Conservation (phyloP, 306 rosid genomes). For the Pyrus communis region DNA sequence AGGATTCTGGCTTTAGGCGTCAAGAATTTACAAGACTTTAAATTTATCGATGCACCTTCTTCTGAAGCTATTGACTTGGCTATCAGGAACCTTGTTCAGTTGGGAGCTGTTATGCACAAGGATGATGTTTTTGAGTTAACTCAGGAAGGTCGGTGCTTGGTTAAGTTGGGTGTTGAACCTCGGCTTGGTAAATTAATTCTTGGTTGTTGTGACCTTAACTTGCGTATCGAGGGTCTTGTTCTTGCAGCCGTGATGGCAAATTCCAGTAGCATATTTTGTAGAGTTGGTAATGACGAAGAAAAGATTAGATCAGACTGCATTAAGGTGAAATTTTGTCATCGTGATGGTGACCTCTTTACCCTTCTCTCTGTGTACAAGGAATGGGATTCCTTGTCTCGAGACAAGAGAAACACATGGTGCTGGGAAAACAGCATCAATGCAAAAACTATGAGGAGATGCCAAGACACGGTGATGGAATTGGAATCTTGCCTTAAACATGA, state of each 20-base stretch:
- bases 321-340: constrained; percentile 88
- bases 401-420: constrained; percentile 66
- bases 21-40: constrained; percentile 64
- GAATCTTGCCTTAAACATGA: constrained; percentile 71
- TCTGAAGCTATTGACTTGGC: constrained; percentile 81
- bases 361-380: constrained; percentile 82
- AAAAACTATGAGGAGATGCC: constrained; percentile 86
- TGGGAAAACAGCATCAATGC: constrained; percentile 96
- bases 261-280: constrained; percentile 79
- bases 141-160: constrained; percentile 52
- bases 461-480: constrained; percentile 63
- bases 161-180: constrained; percentile 88
- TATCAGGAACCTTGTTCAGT: constrained; percentile 60
- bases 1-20: constrained; percentile 84
- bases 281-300: constrained; percentile 72
- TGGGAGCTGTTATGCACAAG: constrained; percentile 51
- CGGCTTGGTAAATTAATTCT: constrained; percentile 90
- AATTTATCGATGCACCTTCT: constrained; percentile 86
- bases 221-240: constrained; percentile 75
- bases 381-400: constrained; percentile 59
- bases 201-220: constrained; percentile 36
- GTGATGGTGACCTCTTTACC: constrained; percentile 85
- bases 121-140: constrained; percentile 48
- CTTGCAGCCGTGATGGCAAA: constrained; percentile 93
- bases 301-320: constrained; percentile 73